phyloP scores from a whole-genome alignment of 1,284 basidiomycete genomes.

The Moniliella sp. region DNA sequence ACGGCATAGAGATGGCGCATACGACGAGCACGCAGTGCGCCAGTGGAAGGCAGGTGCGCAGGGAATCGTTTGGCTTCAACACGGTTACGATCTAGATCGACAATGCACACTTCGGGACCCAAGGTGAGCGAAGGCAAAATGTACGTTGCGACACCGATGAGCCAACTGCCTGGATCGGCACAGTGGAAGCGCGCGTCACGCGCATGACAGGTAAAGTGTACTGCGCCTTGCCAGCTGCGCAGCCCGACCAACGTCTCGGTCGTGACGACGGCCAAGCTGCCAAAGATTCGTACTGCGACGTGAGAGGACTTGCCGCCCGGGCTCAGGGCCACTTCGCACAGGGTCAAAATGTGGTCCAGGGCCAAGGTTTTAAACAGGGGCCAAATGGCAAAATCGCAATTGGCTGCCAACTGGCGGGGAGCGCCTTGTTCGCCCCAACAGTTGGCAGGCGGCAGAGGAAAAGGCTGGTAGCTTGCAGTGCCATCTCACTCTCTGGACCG shows the following conservation, averaged over 20 bases:
- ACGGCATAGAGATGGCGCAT: constrained; percentile 45
- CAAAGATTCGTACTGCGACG: constrained; percentile 71
- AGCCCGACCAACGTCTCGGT: constrained; percentile 78
- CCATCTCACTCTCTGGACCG: no score
- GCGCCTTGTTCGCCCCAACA: no score
- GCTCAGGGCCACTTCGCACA: constrained; percentile 81
- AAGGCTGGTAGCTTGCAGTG: no score
- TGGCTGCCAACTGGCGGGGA: no score
- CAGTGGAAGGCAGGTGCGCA: constrained; percentile 51
- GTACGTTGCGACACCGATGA: constrained; percentile 71
- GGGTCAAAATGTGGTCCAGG: constrained; percentile 75
- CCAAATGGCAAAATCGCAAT: constrained; percentile 76
- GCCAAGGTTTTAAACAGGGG: constrained; percentile 82
- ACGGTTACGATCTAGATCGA: constrained; percentile 83
- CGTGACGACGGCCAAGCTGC: constrained; percentile 66
- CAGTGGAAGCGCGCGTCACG: constrained; percentile 65
- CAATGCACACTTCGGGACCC: constrained; percentile 57
- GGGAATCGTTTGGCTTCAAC: constrained; percentile 59
- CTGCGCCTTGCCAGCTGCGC: constrained; percentile 74
- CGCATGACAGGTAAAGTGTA: constrained; percentile 42
- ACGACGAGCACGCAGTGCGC: constrained; percentile 60
- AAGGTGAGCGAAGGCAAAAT: constrained; percentile 53
- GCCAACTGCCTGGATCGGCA: constrained; percentile 55
- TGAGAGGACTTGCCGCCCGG: constrained; percentile 74
- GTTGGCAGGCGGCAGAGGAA: no score